Percentiles rank a stretch among this genome's conserved stretches.
These are phyloP conservation scores for Plicaturopsis crispa DNA, from an alignment of 768 basidiomycete species.

Conservation along the genomic window DNA sequence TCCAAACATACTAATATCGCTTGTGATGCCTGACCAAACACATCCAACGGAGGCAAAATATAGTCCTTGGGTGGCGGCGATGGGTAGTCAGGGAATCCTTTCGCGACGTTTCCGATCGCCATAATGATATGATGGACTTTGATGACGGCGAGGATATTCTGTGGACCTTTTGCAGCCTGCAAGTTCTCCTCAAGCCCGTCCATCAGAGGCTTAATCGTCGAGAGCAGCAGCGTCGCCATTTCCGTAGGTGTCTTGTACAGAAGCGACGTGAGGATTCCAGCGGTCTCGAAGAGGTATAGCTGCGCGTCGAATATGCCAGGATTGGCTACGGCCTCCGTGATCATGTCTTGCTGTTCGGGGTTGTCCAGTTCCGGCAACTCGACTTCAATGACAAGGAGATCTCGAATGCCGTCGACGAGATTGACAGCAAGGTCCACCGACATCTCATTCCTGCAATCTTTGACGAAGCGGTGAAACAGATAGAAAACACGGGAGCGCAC, in stretches of 20 bases:
- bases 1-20: constrained; percentile 83
- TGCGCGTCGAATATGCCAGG: constrained; percentile 79
- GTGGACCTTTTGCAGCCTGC: constrained; percentile 44
- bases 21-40: constrained; percentile 82
- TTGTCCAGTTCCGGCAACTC: constrained; percentile 75
- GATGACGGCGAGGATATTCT: constrained; percentile 73
- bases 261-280: constrained; percentile 79
- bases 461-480: constrained; percentile 88
- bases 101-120: constrained; percentile 90
- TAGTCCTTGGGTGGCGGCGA: constrained; percentile 59
- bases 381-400: constrained; percentile 69
- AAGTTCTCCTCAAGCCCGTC: constrained; percentile 54
- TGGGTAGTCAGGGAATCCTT: constrained; percentile 93
- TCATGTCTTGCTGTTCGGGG: constrained; percentile 55
- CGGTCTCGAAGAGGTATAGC: constrained; percentile 89
- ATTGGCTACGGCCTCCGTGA: constrained; percentile 74
- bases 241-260: constrained; percentile 59
- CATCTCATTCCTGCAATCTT: constrained; percentile 73
- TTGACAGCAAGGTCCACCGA: constrained; percentile 60
- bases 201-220: constrained; percentile 77
- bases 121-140: constrained; percentile 89
- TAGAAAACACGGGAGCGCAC: constrained; percentile 82
- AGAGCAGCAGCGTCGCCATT: constrained; percentile 61
- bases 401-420: constrained; percentile 68
- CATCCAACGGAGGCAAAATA: constrained; percentile 61